Evolutionary conservation across 139 green algal species (phyloP), one percentile per base, ranked within the genome.

Genomic region (Yamagishiella unicocca): DNA sequence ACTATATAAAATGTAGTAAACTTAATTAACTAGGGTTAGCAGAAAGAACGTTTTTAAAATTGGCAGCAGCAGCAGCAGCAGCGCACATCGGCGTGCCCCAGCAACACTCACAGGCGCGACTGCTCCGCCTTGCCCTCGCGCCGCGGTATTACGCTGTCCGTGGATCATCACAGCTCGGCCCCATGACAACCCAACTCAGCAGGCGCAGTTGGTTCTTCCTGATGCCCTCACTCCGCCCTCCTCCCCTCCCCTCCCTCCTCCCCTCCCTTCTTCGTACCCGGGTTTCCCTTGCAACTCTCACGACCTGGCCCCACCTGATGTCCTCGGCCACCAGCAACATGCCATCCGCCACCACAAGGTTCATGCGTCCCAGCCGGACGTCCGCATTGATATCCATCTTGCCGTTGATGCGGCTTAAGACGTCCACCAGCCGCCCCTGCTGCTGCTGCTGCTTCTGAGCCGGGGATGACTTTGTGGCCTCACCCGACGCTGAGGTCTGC

Each of bases 281-380:
- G n/a, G n/a, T n/a, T n/a, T n/a, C n/a, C n/a, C n/a, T n/a, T n/a
- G n/a, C n/a, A n/a, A n/a, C n/a, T n/a, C n/a, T n/a, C n/a, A 40
- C 71, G 42, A 42, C 43, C 22, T 27, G 19, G 58, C 35, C 62
- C 31, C 54, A 90, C 89, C 61, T 77, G 62, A 90, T 31, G 24
- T 92, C 89, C 29, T 80, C 46, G 5, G 89, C 66, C 73, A 92
- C 42, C 85, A 90, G 66, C 40, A 92, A 74, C 64, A 62, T 31
- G 0, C 85, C 85, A 31, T 92, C 85, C 19, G 89, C 53, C 42
- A 92, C 77, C 35, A 90, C 77, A 29, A 88, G 31, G 5, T 66
- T 62, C 64, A 87, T 1, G 4, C 61, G 24, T 4, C 80, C 84
- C 53, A 84, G 5, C 40, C 82, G 68, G 42, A 92, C 27, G 62